A percentile compares a stretch with the other conserved stretches of the same genome.
Evolutionary conservation across 176 grass and related monocot genomes (phyloP).

Genomic region (Pontederia crassipes): DNA sequence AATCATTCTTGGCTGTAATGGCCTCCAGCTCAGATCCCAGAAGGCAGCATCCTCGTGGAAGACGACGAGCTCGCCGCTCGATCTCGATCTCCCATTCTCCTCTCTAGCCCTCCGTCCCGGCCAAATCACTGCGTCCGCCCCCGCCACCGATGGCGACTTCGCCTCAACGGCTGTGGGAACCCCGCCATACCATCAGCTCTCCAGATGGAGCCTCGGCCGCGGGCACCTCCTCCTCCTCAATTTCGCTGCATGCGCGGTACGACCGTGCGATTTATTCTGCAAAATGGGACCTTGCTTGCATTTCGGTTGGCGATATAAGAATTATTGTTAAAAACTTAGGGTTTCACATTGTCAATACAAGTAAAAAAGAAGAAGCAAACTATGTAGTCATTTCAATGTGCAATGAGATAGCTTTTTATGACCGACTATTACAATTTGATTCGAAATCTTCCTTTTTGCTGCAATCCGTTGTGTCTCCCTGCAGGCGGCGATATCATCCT

Average conservation of each 20-base stretch:
- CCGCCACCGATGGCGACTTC: background rate
- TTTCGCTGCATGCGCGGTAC: constrained; percentile 47
- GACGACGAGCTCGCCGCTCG: constrained; percentile 11
- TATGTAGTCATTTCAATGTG: too few relatives aligned
- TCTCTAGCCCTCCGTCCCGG: background rate
- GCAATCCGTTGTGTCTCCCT: background rate
- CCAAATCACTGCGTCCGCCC: background rate
- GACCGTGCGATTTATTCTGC: background rate
- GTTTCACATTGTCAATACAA: too few relatives aligned
- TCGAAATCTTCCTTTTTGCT: background rate
- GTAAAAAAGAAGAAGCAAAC: too few relatives aligned
- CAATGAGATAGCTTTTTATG: too few relatives aligned
- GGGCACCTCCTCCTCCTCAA: constrained; percentile 33
- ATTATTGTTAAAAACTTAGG: background rate
- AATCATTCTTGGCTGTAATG: background rate
- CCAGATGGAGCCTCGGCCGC: constrained; percentile 19
- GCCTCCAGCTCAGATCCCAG: too few relatives aligned
- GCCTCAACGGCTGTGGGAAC: constrained; percentile 16
- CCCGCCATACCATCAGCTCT: background rate
- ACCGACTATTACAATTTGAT: background rate
- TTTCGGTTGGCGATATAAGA: background rate
- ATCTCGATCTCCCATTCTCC: constrained; percentile 1
- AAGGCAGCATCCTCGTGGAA: background rate
- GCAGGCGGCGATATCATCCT: constrained; percentile 45
- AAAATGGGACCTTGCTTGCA: background rate